Evolutionary conservation across 2,329 filamentous ascomycete genomes (phyloP), one percentile per base, ranked within the genome.

Genomic region (Pezicula rhizophila): DNA sequence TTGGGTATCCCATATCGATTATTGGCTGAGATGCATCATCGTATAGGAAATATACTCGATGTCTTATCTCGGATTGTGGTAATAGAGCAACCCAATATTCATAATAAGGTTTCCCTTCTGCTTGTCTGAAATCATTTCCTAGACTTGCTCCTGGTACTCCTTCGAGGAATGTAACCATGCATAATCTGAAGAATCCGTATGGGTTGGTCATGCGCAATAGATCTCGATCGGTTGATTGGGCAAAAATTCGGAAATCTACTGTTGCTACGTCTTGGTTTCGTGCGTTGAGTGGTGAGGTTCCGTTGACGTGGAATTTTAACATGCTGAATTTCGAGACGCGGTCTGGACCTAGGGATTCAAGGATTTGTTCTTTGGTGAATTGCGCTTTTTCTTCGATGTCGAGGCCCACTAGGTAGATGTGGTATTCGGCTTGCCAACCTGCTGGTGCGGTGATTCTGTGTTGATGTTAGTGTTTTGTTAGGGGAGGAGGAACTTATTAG

Each of bases 221-320:
- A 46, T 57, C 59, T 38, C 58, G 66, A 17, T 52, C 63, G 63
- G 45, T 65, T 3, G 76, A 72, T 55, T 81, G 72, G 0, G 68
- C 67, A 53, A 76, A 66, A 45, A 73, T 62, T 23, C 72, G 55
- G 38, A 76, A 65, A 41, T 72, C 71, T 1, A 76, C 73, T 0
- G 75, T 78, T 1, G 73, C 73, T 0, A 66, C 66, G 20, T 70
- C 68, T 18, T 76, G 72, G 14, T 63, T 69, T 3, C 55, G 57
- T 0, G 72, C 68, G 33, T 75, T 64, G 0, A 66, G 59, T 1
- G 65, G 58, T 2, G 47, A 63, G 34, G 52, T 66, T 46, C 62
- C 75, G 56, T 67, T 72, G 57, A 26, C 20, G 11, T 26, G 20
- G 40, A 42, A 42, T 26, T 42, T 42, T 8, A 42, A 15, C 20